Base-by-base conservation (phyloP, 192 early-diverging fungal species). In the Geranomyces michiganensis region DNA sequence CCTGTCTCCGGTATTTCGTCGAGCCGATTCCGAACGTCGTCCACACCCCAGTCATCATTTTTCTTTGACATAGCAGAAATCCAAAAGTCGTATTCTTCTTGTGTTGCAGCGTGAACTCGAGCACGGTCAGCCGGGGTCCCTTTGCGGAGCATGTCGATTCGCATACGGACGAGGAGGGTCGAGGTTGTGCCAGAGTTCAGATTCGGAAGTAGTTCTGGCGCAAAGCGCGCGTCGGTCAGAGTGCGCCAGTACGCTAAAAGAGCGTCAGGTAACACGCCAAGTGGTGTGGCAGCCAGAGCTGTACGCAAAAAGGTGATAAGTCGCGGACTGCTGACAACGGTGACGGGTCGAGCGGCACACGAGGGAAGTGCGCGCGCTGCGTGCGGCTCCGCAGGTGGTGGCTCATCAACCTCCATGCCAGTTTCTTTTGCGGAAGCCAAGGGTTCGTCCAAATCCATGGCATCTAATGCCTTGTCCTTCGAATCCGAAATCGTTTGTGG, bases 31-130 rank as follows among this genome's bases (percentile, higher is more conserved):
- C 7, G 27, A 17, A 8, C 70, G 5, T 79, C 78, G 27, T 81
- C 78, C 24, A 74, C 70, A 21, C 75, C 73, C 15, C 69, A 62
- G 17, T 76, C 65, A 12, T 58, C 56, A 7, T 9, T 74, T 49
- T 72, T 77, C 47, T 76, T 78, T 7, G 15, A 27, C 32, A 53
- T 41, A 21, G 64, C 43, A 22, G 68, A 62, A 1, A 60, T 62
- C 83, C 82, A 87, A 31, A 79, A 74, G 27, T 76, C 55, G 69
- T 88, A 84, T 6, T 75, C 73, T 13, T 76, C 68, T 48, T 83
- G 74, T 1, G 79, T 70, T 22, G 84, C 73, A 1, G 71, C 48
- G 72, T 89, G 90, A 30, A 92, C 83, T 63, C 86, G 82, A 1
- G 81, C 85, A 56, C 83, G 79, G 36, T 78, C 72, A 0, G 71